Evolutionary conservation across 805 yeast species (phyloP), one percentile per base, ranked within the genome.

Genomic region (Saccharomycopsis fibuligera): DNA sequence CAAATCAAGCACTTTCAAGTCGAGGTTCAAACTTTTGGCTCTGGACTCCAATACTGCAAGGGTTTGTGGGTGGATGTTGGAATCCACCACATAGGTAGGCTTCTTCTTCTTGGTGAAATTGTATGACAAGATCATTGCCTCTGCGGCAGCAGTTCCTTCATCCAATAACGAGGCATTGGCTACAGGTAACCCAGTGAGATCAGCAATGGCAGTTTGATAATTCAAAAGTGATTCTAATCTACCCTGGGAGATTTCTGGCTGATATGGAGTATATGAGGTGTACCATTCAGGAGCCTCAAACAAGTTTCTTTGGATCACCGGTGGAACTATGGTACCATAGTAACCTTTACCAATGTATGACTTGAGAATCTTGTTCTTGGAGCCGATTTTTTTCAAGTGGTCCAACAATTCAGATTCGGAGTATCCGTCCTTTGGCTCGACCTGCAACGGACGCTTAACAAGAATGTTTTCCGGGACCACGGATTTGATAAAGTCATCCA

Each of bases 251-350:
- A 93, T 90, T 65, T 93, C 99, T 0, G 99, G 96, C 69, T 93
- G 99, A 66, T 93, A 93, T 31, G 99, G 99, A 22, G 99, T 93
- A 65, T 93, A 93, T 1, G 97, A 88, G 19, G 99, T 93, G 72
- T 93, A 93, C 99, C 99, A 93, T 62, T 89, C 96, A 4, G 99
- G 99, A 53, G 83, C 79, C 66, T 93, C 99, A 49, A 93, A 70
- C 50, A 93, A 67, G 60, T 93, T 93, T 63, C 99, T 80, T 70
- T 87, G 95, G 57, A 93, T 86, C 31, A 91, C 96, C 1, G 95
- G 84, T 0, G 99, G 99, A 41, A 87, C 70, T 45, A 77, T 72
- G 0, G 98, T 91, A 51, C 95, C 95, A 58, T 87, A 85, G 67
- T 91, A 93, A 36, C 99, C 99, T 63, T 86, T 86, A 54, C 99